Evolutionary conservation across 1,284 basidiomycete species (phyloP).

Genomic region (Tilletia caries): DNA sequence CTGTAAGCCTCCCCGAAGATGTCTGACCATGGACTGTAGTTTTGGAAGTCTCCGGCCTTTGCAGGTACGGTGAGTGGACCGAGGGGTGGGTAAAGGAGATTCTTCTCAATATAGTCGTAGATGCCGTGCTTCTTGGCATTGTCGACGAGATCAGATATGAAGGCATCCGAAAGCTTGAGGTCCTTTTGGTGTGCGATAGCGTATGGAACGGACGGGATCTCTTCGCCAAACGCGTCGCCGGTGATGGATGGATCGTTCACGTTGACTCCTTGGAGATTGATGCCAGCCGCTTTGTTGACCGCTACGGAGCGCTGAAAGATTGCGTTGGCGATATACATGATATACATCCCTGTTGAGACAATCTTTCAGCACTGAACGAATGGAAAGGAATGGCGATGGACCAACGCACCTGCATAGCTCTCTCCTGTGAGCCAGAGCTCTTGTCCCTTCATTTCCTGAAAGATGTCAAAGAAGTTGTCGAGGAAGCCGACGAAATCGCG

Average conservation of each 20-base stretch:
- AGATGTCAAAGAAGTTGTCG: constrained; percentile 36
- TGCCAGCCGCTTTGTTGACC: constrained; percentile 26
- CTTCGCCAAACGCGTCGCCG: constrained; percentile 27
- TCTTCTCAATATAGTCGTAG: constrained; percentile 32
- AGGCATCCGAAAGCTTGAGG: constrained; percentile 22
- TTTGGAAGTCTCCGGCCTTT: constrained; percentile 18
- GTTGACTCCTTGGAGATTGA: constrained; percentile 46
- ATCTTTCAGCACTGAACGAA: too few relatives aligned
- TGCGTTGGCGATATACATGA: constrained; percentile 71
- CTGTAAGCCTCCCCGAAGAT: not conserved
- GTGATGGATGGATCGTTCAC: constrained; percentile 48
- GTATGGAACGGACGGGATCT: constrained; percentile 36
- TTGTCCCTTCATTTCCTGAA: constrained; percentile 29
- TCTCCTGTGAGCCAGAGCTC: constrained; percentile 43
- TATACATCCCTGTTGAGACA: too few relatives aligned
- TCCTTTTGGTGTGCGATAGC: constrained; percentile 15
- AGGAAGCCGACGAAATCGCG: constrained; percentile 52
- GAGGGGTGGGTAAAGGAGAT: constrained; percentile 42
- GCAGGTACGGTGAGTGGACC: constrained; percentile 17
- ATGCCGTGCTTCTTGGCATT: constrained; percentile 36
- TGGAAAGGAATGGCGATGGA: too few relatives aligned
- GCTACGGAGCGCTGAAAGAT: constrained; percentile 32
- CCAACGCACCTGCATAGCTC: constrained; percentile 94
- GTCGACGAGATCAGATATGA: constrained; percentile 25
- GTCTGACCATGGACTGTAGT: constrained; percentile 17